These are phyloP conservation scores for Blumeria graminis DNA, from an alignment of 2,329 filamentous ascomycete genomes.

Conservation along the genomic window DNA sequence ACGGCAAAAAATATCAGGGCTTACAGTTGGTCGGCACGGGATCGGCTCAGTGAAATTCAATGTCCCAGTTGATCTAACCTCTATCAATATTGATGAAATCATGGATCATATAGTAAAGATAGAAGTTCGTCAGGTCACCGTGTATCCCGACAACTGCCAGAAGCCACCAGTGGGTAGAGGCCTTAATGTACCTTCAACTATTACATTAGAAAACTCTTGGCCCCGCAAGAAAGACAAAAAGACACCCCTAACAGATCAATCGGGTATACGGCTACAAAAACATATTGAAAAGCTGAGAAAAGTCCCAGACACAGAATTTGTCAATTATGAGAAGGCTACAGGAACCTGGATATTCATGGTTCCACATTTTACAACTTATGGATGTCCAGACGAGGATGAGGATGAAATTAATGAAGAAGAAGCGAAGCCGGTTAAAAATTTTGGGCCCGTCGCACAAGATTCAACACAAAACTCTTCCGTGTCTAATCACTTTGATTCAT, in stretches of 20 bases:
- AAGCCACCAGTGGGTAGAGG: conserved; percentile 75
- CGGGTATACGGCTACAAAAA: conserved; percentile 45
- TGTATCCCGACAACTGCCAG: conserved; percentile 48
- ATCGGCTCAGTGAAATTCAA: conserved; percentile 68
- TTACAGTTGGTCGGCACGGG: conserved; percentile 61
- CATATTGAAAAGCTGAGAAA: conserved; percentile 62
- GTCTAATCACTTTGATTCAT: conserved; percentile 8
- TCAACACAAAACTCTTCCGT: conserved; percentile 19
- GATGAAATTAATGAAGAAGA: conserved; percentile 30
- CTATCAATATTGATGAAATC: conserved; percentile 57
- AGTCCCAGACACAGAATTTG: conserved; percentile 59
- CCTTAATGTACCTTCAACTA: conserved; percentile 72
- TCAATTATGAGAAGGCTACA: conserved; percentile 53
- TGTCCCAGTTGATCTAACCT: conserved; percentile 58
- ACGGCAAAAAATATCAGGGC: conserved; percentile 46
- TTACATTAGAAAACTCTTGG: conserved; percentile 83
- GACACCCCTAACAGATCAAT: conserved; percentile 29
- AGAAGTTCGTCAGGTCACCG: conserved; percentile 56
- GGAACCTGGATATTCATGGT: conserved; percentile 83
- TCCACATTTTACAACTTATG: conserved; percentile 94
- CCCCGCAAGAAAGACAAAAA: conserved; percentile 44
- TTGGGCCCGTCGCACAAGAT: conserved; percentile 20
- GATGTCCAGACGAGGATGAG: conserved; percentile 52
- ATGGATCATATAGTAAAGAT: conserved; percentile 55
- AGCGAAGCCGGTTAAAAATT: conserved; percentile 22